Conservation (phyloP, 768 basidiomycete genomes). For the Boletus rufocinnamomeus region DNA sequence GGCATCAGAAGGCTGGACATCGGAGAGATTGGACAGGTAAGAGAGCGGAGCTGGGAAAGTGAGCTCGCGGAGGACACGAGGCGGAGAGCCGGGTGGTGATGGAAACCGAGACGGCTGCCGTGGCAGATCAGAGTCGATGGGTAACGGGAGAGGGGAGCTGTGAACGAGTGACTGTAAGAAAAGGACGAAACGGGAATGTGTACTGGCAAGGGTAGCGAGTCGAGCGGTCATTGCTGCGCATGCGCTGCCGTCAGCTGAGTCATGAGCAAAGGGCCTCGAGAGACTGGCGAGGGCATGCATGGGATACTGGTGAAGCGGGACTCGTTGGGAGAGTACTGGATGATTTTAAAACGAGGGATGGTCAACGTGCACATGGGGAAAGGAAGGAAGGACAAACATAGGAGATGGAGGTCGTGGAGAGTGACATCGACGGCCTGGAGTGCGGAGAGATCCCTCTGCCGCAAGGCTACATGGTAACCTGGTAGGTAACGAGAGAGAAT, state of each 20-base stretch:
- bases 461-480: constrained; percentile 50
- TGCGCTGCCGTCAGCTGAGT: constrained; percentile 33
- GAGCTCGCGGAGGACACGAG: constrained; percentile 52
- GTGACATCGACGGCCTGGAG: constrained; percentile 52
- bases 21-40: constrained; percentile 34
- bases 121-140: constrained; percentile 46
- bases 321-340: constrained; percentile 63
- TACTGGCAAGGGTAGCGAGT: constrained; percentile 52
- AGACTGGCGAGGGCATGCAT: constrained; percentile 62
- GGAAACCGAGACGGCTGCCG: constrained; percentile 26
- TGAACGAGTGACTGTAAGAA: constrained; percentile 73
- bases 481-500: constrained; percentile 56
- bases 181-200: constrained; percentile 76
- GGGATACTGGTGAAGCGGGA: constrained; percentile 71
- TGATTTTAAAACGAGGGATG: background rate
- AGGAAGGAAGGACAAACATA: constrained; percentile 51
- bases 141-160: constrained; percentile 51
- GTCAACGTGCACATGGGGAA: constrained; percentile 11
- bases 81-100: constrained; percentile 24
- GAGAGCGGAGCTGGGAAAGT: constrained; percentile 77
- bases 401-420: constrained; percentile 60
- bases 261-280: constrained; percentile 36
- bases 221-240: constrained; percentile 30
- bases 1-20: constrained; percentile 13
- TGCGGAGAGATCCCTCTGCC: constrained; percentile 40